Evolutionary conservation across 1,139 yeast genomes (phyloP).

Genomic region (Groenewaldozyma sp.): DNA sequence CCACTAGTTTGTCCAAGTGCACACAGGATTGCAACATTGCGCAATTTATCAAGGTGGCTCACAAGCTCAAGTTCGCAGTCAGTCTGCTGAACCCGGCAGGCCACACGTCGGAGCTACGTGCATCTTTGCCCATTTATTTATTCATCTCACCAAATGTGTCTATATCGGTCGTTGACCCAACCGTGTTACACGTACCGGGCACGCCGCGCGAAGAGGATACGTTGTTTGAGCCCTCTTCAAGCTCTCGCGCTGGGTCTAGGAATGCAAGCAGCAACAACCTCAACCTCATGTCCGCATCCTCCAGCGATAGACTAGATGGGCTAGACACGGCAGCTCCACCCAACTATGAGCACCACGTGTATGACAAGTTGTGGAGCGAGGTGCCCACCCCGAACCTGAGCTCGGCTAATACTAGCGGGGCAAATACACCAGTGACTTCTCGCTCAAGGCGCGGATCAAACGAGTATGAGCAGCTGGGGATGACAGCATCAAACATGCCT

Average conservation of each 20-base stretch:
- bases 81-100: constrained; percentile 63
- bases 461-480: constrained; percentile 20
- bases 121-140: constrained; percentile 58
- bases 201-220: constrained; percentile 14
- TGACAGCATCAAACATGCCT: constrained; percentile 23
- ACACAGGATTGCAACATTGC: constrained; percentile 73
- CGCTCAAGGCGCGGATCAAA: constrained; percentile 26
- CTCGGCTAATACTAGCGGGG: constrained; percentile 47
- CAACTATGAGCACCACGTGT: constrained; percentile 72
- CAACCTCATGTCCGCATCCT: constrained; percentile 6
- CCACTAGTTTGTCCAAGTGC: constrained; percentile 61
- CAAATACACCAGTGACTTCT: constrained; percentile 25
- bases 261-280: not conserved
- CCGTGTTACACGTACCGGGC: constrained; percentile 24
- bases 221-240: constrained; percentile 18
- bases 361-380: constrained; percentile 77
- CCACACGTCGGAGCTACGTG: constrained; percentile 67
- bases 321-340: constrained; percentile 59
- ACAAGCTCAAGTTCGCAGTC: constrained; percentile 58
- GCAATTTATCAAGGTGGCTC: constrained; percentile 54
- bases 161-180: constrained; percentile 36
- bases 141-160: constrained; percentile 79
- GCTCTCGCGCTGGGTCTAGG: constrained; percentile 21
- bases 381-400: constrained; percentile 45
- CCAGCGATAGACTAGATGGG: constrained; percentile 12